Base-by-base conservation (phyloP, 108 stramenopile species). In the Schizochytrium sp. region DNA sequence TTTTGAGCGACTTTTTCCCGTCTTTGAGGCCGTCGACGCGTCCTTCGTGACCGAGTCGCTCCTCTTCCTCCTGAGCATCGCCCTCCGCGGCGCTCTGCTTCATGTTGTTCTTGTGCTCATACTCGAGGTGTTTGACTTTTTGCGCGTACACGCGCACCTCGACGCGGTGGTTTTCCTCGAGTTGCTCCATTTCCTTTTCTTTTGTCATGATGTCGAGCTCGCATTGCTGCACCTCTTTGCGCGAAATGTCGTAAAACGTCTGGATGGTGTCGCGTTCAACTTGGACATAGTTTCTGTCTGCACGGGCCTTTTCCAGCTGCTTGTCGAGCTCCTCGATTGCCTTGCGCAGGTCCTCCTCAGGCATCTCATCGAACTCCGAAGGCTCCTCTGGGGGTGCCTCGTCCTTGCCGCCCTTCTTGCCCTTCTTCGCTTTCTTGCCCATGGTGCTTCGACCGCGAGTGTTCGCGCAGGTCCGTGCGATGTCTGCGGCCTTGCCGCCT, bases 41-140 rank as follows among this genome's bases (percentile, higher is more conserved):
- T 2, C 90, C 45, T 5, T 91, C 91, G 51, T 93, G 91, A 12
- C 57, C 60, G 63, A 92, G 91, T 47, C 69, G 34, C 69, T 91
- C 91, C 72, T 91, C 91, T 18, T 58, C 83, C 5, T 89, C 89
- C 12, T 90, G 51, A 12, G 41, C 25, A 25, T 90, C 57, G 25
- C 87, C 83, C 45, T 93, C 93, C 28, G 58, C 88, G 59, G 51
- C 88, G 58, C 92, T 92, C 5, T 72, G 60, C 72, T 90, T 90
- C 87, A 94, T 57, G 72, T 93, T 94, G 87, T 94, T 94, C 83
- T 92, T 89, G 91, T 95, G 95, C 93, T 94, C 94, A 89, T 95
- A 95, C 83, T 95, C 94, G 43, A 95, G 92, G 55, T 95, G 95
- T 60, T 93, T 94, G 51, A 95, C 95, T 60, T 95, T 95, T 87